Conservation (phyloP, 208 protist species). For the Crithidia thermophila region DNA sequence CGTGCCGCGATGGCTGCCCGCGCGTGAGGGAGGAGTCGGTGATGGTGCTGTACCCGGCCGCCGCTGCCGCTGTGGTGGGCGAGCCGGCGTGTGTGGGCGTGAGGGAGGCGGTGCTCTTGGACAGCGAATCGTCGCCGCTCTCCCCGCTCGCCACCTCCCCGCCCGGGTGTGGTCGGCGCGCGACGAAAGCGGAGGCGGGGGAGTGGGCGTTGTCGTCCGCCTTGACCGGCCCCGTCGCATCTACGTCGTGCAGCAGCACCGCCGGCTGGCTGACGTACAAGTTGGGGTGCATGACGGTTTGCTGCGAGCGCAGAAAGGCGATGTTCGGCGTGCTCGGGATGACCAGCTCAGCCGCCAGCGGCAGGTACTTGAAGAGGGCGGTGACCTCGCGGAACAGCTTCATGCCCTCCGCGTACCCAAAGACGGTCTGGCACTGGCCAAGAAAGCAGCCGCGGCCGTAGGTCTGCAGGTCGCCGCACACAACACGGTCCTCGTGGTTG, state of each 20-base stretch:
- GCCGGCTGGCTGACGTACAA: slow-evolving; percentile 41
- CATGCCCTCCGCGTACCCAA: slow-evolving; percentile 58
- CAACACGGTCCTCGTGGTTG: slow-evolving; percentile 86
- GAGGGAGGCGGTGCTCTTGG: not conserved
- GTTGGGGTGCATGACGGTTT: slow-evolving; percentile 40
- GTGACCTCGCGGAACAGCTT: slow-evolving; percentile 66
- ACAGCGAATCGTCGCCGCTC: slow-evolving; percentile 1
- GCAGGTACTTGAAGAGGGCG: slow-evolving; percentile 71
- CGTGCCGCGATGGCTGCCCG: slow-evolving; percentile 32
- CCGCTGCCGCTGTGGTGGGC: not conserved
- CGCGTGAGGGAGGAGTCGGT: slow-evolving; percentile 20
- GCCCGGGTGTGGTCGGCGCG: not conserved
- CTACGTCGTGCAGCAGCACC: slow-evolving; percentile 23
- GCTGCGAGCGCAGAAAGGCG: slow-evolving; percentile 32
- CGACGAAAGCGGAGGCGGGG: not conserved
- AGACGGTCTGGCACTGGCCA: slow-evolving; percentile 63
- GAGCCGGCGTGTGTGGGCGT: not conserved
- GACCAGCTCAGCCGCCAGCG: slow-evolving; percentile 66
- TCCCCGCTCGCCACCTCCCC: slow-evolving; percentile 23
- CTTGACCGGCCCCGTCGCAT: not conserved
- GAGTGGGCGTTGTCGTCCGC: not conserved
- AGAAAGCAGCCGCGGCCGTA: slow-evolving; percentile 74
- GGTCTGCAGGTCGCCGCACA: slow-evolving; percentile 69
- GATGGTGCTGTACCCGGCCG: slow-evolving; percentile 31
- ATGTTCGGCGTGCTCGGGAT: slow-evolving; percentile 52